Conservation (phyloP, 371 early-diverging fungal genomes). For the Mortierella sp. region DNA sequence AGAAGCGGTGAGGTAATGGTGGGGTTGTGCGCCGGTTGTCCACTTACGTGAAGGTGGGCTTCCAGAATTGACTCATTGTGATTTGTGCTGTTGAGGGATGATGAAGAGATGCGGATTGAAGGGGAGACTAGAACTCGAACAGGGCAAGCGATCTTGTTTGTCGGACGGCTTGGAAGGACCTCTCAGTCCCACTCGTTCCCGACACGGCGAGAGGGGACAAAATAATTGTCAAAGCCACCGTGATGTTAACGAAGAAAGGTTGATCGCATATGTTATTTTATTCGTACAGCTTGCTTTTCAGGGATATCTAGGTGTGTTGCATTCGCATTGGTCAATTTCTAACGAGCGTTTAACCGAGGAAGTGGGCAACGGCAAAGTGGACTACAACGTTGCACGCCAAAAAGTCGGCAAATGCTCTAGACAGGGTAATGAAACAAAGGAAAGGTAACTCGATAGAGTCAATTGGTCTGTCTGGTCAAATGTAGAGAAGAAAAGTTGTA, state of each 20-base stretch:
- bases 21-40: not conserved
- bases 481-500: not conserved
- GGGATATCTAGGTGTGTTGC: not conserved
- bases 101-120: constrained; percentile 25
- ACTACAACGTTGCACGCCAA: constrained; percentile 76
- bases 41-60: constrained; percentile 57
- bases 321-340: constrained; percentile 4
- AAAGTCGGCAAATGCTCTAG: constrained; percentile 85
- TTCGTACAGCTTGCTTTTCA: not conserved
- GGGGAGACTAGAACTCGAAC: constrained; percentile 11
- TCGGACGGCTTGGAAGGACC: not conserved
- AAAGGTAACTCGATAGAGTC: not conserved
- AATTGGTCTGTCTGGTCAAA: not conserved
- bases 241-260: not conserved
- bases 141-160: not conserved
- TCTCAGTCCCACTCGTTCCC: not conserved
- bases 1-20: not conserved
- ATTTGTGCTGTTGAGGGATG: constrained; percentile 8
- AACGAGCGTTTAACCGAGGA: constrained; percentile 69
- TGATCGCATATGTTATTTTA: not conserved
- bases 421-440: not conserved
- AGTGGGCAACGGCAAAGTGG: constrained; percentile 84
- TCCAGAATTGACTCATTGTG: constrained; percentile 56
- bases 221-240: not conserved
- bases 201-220: not conserved